Percentiles rank a stretch among this genome's conserved stretches.
Evolutionary conservation across 129 eudicot species (phyloP).

Genomic region (Chrysanthemum lavandulifolium): DNA sequence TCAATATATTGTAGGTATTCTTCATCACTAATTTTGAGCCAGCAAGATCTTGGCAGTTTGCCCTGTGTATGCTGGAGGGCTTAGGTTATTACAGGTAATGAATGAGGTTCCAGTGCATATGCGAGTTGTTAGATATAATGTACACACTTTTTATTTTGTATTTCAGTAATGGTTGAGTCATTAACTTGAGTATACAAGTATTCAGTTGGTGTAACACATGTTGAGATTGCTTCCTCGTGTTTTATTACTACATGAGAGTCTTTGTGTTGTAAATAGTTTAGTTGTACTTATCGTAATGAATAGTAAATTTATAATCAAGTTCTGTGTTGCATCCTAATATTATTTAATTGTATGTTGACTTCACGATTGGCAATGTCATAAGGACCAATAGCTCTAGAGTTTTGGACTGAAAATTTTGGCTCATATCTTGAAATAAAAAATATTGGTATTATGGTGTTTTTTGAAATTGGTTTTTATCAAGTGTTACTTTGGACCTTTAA

Average conservation of each 20-base stretch:
- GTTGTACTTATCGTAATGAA: not conserved
- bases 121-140: too few species aligned
- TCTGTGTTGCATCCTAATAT: not conserved
- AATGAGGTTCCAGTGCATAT: too few species aligned
- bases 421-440: not conserved
- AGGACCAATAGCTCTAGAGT: not conserved
- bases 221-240: not conserved
- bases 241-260: not conserved
- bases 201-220: not conserved
- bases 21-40: slow-evolving; percentile 81
- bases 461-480: too few species aligned
- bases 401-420: not conserved
- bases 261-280: not conserved
- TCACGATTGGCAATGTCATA: not conserved
- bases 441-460: slow-evolving; percentile 12
- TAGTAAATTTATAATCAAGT: not conserved
- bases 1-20: slow-evolving; percentile 52
- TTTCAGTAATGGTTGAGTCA: not conserved
- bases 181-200: not conserved
- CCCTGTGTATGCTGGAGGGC: slow-evolving; percentile 58
- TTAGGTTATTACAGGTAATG: slow-evolving; percentile 77
- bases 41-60: slow-evolving; percentile 69
- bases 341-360: not conserved
- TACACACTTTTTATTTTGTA: too few species aligned
- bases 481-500: too few species aligned